These are phyloP conservation scores for Agroathelia rolfsii DNA, from an alignment of 1,284 basidiomycete species.

Conservation along the genomic window DNA sequence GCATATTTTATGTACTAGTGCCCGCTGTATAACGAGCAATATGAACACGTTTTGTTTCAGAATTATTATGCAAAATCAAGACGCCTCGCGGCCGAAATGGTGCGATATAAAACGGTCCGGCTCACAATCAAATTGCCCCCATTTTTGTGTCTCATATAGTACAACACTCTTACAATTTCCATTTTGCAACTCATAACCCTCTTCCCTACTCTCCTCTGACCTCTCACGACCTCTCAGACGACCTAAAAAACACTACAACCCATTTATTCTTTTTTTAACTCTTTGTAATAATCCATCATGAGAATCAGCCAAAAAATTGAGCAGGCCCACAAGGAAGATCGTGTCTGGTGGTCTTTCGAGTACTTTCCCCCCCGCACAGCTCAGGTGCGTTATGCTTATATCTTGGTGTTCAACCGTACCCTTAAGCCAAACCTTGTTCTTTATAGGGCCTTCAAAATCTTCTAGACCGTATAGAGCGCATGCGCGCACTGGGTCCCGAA, in stretches of 20 bases:
- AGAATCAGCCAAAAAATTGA: conserved; percentile 88
- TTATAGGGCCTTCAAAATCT: conserved; percentile 85
- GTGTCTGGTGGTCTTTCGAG: conserved; percentile 93
- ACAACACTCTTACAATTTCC: too few species aligned
- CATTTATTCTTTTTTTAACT: conserved; percentile 11
- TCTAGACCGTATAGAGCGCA: conserved; percentile 94
- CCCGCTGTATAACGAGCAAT: too few species aligned
- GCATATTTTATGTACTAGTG: too few species aligned
- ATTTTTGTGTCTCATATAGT: too few species aligned
- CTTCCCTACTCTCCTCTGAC: conserved; percentile 9
- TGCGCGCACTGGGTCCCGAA: conserved; percentile 91
- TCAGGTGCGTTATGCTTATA: conserved; percentile 46
- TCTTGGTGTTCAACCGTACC: background rate
- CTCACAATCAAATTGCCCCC: too few species aligned
- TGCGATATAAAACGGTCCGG: too few species aligned
- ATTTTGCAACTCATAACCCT: too few species aligned
- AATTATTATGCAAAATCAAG: too few species aligned
- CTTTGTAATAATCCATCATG: conserved; percentile 36
- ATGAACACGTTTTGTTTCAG: too few species aligned
- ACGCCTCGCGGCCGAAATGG: too few species aligned
- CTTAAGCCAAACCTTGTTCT: conserved; percentile 4
- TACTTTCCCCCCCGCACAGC: conserved; percentile 94
- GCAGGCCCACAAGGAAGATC: conserved; percentile 71
- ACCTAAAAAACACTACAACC: too few species aligned
- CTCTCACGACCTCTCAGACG: conserved; percentile 10